A percentile compares a stretch with the other conserved stretches of the same genome.
Conservation (phyloP, 2,329 filamentous ascomycete species). For the Scytalidium lignicola region DNA sequence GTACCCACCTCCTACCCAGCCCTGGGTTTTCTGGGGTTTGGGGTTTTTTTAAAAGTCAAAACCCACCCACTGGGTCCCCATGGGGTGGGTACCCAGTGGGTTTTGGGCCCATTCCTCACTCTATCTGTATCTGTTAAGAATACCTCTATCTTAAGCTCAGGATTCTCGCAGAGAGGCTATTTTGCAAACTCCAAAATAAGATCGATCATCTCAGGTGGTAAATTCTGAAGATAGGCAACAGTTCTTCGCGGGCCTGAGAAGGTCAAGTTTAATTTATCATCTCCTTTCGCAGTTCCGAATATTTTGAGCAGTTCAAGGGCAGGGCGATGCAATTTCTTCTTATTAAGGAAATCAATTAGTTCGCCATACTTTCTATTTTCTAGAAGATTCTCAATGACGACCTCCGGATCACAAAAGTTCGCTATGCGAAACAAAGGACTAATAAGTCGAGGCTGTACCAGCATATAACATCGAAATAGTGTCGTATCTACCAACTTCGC, state of each 20-base stretch:
- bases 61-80: no score
- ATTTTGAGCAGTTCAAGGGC: slow-evolving; percentile 76
- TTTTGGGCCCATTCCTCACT: no score
- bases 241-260: slow-evolving; percentile 80
- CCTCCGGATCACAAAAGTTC: slow-evolving; percentile 94
- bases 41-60: no score
- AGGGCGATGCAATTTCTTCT: slow-evolving; percentile 89
- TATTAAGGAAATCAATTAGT: slow-evolving; percentile 94
- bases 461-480: slow-evolving; percentile 93
- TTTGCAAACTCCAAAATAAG: slow-evolving; percentile 86
- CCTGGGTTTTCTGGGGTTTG: no score
- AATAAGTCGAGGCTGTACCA: slow-evolving; percentile 76
- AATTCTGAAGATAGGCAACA: slow-evolving; percentile 78
- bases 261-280: slow-evolving; percentile 59
- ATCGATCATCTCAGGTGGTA: slow-evolving; percentile 83
- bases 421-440: slow-evolving; percentile 89
- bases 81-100: no score
- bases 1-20: no score
- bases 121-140: slow-evolving; percentile 92
- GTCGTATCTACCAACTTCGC: slow-evolving; percentile 90
- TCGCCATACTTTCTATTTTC: slow-evolving; percentile 87
- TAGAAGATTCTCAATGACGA: slow-evolving; percentile 88
- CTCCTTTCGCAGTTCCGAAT: slow-evolving; percentile 63
- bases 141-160: slow-evolving; percentile 80
- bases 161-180: slow-evolving; percentile 74